Percentiles rank a stretch among this genome's conserved stretches.
Evolutionary conservation across 2,329 filamentous ascomycete genomes (phyloP).

Genomic region (Exutisphaerella laricina): DNA sequence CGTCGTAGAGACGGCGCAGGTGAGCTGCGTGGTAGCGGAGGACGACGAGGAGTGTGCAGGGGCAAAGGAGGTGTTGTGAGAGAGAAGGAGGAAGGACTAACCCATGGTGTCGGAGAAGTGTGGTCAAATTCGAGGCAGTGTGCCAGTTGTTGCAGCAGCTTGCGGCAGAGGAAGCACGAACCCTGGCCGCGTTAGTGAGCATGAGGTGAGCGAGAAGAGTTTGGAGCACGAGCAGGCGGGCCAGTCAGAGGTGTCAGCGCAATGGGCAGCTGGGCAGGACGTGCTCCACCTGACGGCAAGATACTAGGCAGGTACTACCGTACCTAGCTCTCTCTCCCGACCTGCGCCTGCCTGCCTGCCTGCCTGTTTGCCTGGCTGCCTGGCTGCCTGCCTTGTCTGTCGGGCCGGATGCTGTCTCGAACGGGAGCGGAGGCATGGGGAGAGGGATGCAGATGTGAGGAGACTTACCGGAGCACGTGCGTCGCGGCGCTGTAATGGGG

Average conservation of each 20-base stretch:
- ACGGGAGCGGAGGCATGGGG: too few relatives aligned
- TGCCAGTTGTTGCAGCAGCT: conserved; percentile 5
- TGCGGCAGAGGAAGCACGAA: conserved; percentile 6
- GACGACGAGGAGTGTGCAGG: not conserved
- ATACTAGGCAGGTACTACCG: not conserved
- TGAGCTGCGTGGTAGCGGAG: too few relatives aligned
- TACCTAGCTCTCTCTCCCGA: too few relatives aligned
- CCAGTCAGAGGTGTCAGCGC: conserved; percentile 3
- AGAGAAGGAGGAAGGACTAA: conserved; percentile 4
- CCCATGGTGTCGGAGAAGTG: conserved; percentile 9
- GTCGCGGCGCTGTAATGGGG: conserved; percentile 1
- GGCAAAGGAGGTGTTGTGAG: conserved; percentile 1
- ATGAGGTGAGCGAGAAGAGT: conserved; percentile 3
- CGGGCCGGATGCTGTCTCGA: too few relatives aligned
- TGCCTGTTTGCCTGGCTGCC: not conserved
- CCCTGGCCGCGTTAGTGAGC: conserved; percentile 5
- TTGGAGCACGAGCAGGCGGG: not conserved
- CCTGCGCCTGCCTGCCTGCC: too few relatives aligned
- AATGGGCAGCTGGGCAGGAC: conserved; percentile 1
- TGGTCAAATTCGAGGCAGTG: conserved; percentile 3
- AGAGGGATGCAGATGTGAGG: not conserved
- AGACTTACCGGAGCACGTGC: conserved; percentile 8
- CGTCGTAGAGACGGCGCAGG: not conserved
- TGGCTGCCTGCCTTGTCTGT: too few relatives aligned
- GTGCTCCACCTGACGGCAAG: too few relatives aligned